Evolutionary conservation across 148 eudicot species (phyloP).

Genomic region (Cornus kousa): DNA sequence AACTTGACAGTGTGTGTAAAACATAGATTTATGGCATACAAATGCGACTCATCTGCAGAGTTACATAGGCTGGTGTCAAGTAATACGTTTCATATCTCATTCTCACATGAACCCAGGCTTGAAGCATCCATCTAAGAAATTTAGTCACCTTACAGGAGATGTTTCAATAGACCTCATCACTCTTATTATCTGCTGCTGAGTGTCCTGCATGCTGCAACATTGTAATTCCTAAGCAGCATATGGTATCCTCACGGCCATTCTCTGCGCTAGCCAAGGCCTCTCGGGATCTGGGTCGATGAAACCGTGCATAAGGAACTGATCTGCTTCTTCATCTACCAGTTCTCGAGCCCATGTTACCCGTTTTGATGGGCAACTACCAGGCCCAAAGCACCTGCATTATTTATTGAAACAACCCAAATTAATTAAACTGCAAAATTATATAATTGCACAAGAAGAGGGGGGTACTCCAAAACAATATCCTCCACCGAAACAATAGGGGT

Average conservation of each 20-base stretch:
- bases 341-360: conserved; percentile 81
- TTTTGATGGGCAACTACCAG: conserved; percentile 62
- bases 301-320: conserved; percentile 63
- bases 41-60: background rate
- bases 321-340: conserved; percentile 79
- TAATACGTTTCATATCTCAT: background rate
- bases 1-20: background rate
- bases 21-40: background rate
- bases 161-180: background rate
- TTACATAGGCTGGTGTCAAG: background rate
- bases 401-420: background rate
- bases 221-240: conserved; percentile 58
- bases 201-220: background rate
- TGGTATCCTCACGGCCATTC: conserved; percentile 79
- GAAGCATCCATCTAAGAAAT: background rate
- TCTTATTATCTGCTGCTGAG: background rate
- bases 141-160: background rate
- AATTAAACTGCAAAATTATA: background rate
- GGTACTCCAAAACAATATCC: background rate
- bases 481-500: background rate
- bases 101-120: background rate
- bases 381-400: conserved; percentile 58
- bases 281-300: conserved; percentile 75
- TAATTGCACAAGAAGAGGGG: background rate
- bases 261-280: conserved; percentile 73